A percentile compares a stretch with the other conserved stretches of the same genome.
These are phyloP conservation scores for Boletus eberwhitei DNA, from an alignment of 768 basidiomycete genomes.

Conservation along the genomic window DNA sequence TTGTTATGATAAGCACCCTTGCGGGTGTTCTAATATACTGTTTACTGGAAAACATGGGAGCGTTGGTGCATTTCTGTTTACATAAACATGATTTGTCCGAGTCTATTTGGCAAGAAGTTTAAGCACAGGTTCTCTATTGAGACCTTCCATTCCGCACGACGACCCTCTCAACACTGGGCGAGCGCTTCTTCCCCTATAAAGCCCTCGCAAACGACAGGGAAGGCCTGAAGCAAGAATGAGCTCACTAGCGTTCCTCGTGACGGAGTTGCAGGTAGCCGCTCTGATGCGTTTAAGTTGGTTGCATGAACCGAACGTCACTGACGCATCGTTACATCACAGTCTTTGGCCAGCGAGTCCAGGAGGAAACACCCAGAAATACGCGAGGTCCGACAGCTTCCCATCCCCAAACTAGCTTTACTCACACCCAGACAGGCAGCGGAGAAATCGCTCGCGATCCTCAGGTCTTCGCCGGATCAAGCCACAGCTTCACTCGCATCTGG, in stretches of 20 bases:
- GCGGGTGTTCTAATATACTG: background rate
- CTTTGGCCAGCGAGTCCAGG: slow-evolving; percentile 83
- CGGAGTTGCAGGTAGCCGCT: slow-evolving; percentile 61
- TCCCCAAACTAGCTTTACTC: background rate
- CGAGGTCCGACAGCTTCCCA: slow-evolving; percentile 54
- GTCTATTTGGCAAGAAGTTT: background rate
- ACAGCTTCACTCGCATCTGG: slow-evolving; percentile 70
- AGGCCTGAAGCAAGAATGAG: slow-evolving; percentile 42
- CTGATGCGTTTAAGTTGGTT: background rate
- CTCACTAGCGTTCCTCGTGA: slow-evolving; percentile 66
- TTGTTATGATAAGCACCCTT: background rate
- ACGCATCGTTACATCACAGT: slow-evolving; percentile 46
- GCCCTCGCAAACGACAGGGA: background rate
- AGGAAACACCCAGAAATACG: slow-evolving; percentile 91
- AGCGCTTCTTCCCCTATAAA: background rate
- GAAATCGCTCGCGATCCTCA: slow-evolving; percentile 76
- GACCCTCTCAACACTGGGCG: background rate
- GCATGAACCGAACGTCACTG: background rate
- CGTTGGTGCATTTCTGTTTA: background rate
- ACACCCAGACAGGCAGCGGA: slow-evolving; percentile 64
- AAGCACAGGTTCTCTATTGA: background rate
- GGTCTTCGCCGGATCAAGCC: slow-evolving; percentile 80
- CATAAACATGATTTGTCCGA: slow-evolving; percentile 6
- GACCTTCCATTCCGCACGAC: background rate
- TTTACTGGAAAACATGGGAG: background rate